Evolutionary conservation across 75 land plant species (phyloP), one percentile per base, ranked within the genome.

Genomic region (Larix kaempferi): DNA sequence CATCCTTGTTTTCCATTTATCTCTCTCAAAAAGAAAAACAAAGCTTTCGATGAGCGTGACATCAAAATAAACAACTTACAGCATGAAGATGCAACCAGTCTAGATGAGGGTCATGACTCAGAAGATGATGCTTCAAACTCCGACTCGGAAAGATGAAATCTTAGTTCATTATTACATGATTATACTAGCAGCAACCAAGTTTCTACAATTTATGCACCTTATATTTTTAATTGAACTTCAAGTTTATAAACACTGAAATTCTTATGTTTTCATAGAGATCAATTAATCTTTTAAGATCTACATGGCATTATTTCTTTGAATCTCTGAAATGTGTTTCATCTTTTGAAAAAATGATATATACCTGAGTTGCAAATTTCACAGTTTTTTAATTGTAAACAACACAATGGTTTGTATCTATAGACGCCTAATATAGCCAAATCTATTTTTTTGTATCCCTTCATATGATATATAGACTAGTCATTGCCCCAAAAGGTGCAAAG

Each of bases 71-170:
- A 69, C 12, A 52, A 64, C 22, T 49, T 54, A 41, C 23, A 64
- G n/a, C 4, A 41, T 49, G 57, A 25, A n/a, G 75, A 66, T 29
- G 23, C 37, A 10, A 52, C 22, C 15, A 11, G 13, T 14, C 44
- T 54, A 8, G 17, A 65, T 65, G 62, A 65, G 8, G 81, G 74
- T 12, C 19, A 59, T 6, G 35, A 27, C 1, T 21, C 74, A 29
- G 33, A 29, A 19, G 89, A 79, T 73, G 77, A 84, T 63, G 54
- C 11, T 8, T 87, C 4, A 86, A 87, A 82, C 86, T 87, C 15
- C 78, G 89, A 4, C 73, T 87, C 12, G 89, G 89, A 29, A 41
- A 39, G 13, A 62, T 29, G 4, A 62, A 26, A 62, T 25, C 33
- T 25, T 12, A 62, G 27, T 65, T 37, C 39, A 44, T 3, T 41